phyloP scores from a whole-genome alignment of 2,329 filamentous ascomycete species.

The Venturia aucupariae region DNA sequence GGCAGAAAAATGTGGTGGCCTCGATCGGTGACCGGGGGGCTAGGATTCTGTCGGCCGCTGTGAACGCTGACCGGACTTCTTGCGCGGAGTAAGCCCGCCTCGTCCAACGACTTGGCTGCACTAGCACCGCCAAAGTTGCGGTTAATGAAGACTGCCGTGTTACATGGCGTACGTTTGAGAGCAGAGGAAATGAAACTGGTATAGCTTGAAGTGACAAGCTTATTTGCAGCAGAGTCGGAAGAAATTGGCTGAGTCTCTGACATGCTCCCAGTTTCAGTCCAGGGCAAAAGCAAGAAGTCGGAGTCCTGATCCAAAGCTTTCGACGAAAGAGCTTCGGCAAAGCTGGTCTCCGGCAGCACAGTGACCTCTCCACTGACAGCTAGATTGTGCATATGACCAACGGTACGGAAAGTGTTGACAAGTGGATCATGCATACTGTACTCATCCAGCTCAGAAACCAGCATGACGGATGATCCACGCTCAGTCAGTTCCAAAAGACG shows the following conservation, averaged over 20 bases:
- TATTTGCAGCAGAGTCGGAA: constrained; percentile 43
- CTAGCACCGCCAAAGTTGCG: constrained; percentile 50
- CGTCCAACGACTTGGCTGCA: constrained; percentile 26
- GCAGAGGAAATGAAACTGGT: constrained; percentile 63
- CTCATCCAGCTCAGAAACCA: constrained; percentile 74
- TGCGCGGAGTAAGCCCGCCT: constrained; percentile 15
- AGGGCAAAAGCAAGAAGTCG: constrained; percentile 72
- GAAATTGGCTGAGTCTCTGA: constrained; percentile 50
- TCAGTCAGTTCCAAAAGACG: constrained; percentile 81
- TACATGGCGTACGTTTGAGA: constrained; percentile 54
- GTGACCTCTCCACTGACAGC: constrained; percentile 74
- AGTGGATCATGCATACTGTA: constrained; percentile 60
- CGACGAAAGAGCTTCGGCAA: constrained; percentile 64
- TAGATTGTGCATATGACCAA: constrained; percentile 75
- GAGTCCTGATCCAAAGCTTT: constrained; percentile 47
- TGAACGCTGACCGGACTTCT: not conserved
- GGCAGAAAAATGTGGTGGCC: constrained; percentile 80
- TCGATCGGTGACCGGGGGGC: constrained; percentile 51
- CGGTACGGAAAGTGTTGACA: constrained; percentile 82
- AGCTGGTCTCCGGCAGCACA: constrained; percentile 67
- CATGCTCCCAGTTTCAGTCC: constrained; percentile 74
- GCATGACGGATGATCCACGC: constrained; percentile 91
- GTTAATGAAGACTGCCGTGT: constrained; percentile 73
- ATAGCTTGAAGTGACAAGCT: constrained; percentile 56
- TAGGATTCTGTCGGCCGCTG: constrained; percentile 17